These are phyloP conservation scores for Hypoxylon fuscum DNA, from an alignment of 495 filamentous ascomycete genomes.

Conservation along the genomic window DNA sequence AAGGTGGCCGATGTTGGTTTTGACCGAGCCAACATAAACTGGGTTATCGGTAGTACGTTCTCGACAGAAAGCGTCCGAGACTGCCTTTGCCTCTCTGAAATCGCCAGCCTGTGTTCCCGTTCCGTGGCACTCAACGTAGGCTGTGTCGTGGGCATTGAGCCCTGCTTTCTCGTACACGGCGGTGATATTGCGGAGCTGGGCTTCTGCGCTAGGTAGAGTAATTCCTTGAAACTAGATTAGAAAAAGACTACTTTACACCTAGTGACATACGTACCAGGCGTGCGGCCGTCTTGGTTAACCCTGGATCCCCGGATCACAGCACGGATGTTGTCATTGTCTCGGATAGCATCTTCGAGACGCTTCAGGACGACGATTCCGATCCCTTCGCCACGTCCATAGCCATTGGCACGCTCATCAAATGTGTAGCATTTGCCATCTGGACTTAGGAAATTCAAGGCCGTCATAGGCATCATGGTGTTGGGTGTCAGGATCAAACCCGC, in stretches of 20 bases:
- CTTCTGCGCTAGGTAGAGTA: constrained; percentile 37
- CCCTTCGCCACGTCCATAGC: constrained; percentile 72
- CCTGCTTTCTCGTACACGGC: constrained; percentile 50
- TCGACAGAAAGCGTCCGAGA: constrained; percentile 54
- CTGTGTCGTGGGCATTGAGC: constrained; percentile 54
- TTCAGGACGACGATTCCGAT: constrained; percentile 63
- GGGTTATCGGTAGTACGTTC: constrained; percentile 42
- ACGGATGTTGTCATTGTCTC: constrained; percentile 63
- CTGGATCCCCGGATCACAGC: constrained; percentile 67
- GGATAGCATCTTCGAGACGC: constrained; percentile 60
- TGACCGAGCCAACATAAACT: constrained; percentile 49
- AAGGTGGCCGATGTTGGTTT: constrained; percentile 56
- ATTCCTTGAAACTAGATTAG: constrained; percentile 41
- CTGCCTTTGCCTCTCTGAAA: constrained; percentile 60
- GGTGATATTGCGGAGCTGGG: constrained; percentile 63
- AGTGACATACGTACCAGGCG: constrained; percentile 25
- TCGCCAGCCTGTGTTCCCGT: constrained; percentile 63
- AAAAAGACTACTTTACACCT: neutral
- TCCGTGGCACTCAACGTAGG: constrained; percentile 61
- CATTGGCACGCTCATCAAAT: constrained; percentile 65
- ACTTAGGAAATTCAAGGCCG: constrained; percentile 37
- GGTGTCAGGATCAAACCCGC: constrained; percentile 43
- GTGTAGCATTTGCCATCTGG: constrained; percentile 52
- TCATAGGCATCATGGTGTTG: constrained; percentile 42
- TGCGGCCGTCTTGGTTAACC: constrained; percentile 66